These are phyloP conservation scores for Aspergillus awamori DNA, from an alignment of 2,329 filamentous ascomycete genomes.

Conservation along the genomic window DNA sequence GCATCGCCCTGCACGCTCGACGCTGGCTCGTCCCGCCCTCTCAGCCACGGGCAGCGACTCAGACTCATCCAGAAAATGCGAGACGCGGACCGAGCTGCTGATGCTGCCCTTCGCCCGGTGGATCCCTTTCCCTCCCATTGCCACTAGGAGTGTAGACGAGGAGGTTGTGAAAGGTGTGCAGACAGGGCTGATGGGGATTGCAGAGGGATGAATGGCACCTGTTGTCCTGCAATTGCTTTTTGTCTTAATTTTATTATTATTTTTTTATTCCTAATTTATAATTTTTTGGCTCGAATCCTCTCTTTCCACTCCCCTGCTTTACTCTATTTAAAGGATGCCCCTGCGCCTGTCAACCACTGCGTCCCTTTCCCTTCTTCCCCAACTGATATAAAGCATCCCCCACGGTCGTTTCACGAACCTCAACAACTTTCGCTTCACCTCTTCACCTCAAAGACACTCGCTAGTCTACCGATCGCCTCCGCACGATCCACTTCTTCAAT, in stretches of 20 bases:
- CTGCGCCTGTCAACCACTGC: slow-evolving; percentile 21
- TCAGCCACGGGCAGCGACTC: background rate
- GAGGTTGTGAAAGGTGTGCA: slow-evolving; percentile 8
- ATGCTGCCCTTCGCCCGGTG: slow-evolving; percentile 8
- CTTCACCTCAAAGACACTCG: slow-evolving; percentile 11
- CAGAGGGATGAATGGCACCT: slow-evolving; percentile 2
- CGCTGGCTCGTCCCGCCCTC: slow-evolving; percentile 2
- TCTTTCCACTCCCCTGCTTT: slow-evolving; percentile 9
- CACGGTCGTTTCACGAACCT: slow-evolving; percentile 13
- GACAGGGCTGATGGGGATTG: slow-evolving; percentile 19
- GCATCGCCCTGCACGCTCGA: background rate
- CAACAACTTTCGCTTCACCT: slow-evolving; percentile 9
- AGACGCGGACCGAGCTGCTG: slow-evolving; percentile 9
- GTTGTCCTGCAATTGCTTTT: slow-evolving; percentile 4
- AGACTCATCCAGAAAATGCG: background rate
- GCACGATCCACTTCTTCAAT: background rate
- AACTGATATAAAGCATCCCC: slow-evolving; percentile 22
- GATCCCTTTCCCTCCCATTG: slow-evolving; percentile 5
- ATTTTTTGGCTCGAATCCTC: too few species aligned
- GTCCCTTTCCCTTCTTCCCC: slow-evolving; percentile 12
- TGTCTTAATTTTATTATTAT: background rate
- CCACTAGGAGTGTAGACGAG: slow-evolving; percentile 13
- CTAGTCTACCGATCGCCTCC: slow-evolving; percentile 11
- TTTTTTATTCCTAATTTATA: too few species aligned
- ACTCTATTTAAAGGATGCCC: slow-evolving; percentile 23